A percentile compares a stretch with the other conserved stretches of the same genome.
phyloP scores from a whole-genome alignment of 2,329 filamentous ascomycete genomes.

The Penicillium sp. region DNA sequence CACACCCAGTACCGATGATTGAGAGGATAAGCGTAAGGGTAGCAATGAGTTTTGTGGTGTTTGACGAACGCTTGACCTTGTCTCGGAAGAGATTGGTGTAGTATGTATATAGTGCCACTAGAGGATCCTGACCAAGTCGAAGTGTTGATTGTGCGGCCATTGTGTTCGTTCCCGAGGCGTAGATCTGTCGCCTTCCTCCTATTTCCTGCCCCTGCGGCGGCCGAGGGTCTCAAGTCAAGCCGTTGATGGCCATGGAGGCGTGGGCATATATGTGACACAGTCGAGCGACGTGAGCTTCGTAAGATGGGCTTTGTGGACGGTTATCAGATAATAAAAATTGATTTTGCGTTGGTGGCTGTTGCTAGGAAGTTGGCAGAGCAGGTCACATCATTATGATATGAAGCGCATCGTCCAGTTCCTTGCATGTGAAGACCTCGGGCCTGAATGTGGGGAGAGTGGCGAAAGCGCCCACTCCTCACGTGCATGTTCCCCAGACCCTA shows the following conservation, averaged over 20 bases:
- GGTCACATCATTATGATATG: slow-evolving; percentile 21
- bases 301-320: neutral
- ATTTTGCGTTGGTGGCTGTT: neutral
- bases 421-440: slow-evolving; percentile 34
- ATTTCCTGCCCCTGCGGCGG: slow-evolving; percentile 19
- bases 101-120: slow-evolving; percentile 63
- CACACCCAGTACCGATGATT: slow-evolving; percentile 79
- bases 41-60: slow-evolving; percentile 73
- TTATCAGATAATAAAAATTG: neutral
- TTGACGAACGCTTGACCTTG: slow-evolving; percentile 67
- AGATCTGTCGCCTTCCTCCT: neutral
- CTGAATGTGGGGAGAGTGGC: slow-evolving; percentile 20
- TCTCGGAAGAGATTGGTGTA: slow-evolving; percentile 56
- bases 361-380: slow-evolving; percentile 14
- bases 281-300: neutral
- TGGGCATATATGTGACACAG: slow-evolving; percentile 16
- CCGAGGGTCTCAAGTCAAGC: slow-evolving; percentile 21
- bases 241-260: slow-evolving; percentile 24
- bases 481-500: slow-evolving; percentile 25
- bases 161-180: neutral
- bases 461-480: slow-evolving; percentile 25
- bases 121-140: slow-evolving; percentile 68
- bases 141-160: slow-evolving; percentile 93
- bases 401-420: slow-evolving; percentile 9
- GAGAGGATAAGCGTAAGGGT: slow-evolving; percentile 76